Evolutionary conservation across 345 rosid species (phyloP), one percentile per base, ranked within the genome.

Genomic region (Eutrema heterophyllum): DNA sequence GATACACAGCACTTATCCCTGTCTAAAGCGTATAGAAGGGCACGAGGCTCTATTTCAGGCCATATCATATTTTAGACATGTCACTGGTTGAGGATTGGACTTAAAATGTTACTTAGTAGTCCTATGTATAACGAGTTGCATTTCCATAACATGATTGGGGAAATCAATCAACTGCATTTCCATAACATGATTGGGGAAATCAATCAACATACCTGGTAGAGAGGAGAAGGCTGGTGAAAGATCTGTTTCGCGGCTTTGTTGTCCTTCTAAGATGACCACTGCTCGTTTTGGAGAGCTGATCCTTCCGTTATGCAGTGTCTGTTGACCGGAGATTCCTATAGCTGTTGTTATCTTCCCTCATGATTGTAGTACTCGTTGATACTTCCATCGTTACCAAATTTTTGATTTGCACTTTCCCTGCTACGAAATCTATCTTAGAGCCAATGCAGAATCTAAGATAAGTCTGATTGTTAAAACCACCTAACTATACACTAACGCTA

Each of bases 341-440:
- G 30, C 24, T 24, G 9, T 15, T 77, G 10, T 39, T 49, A 18
- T 63, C 60, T 18, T 63, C 60, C 38, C 2, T 70, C 44, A 13
- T 24, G 6, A 46, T 41, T 57, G 72, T 60, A 56, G 5, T 33
- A 64, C 50, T 77, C 55, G 32, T 49, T 16, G 76, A 70, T 49
- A 77, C 62, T 77, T 64, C 68, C 71, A 57, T 57, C 0, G 62
- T 58, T 7, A 77, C 76, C 67, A 56, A 30, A 32, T 58, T 58
- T 9, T 60, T 10, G 13, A 80, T 74, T 73, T 60, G 48, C 60
- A 72, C 2, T 33, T 58, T 43, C 77, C 57, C 77, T 77, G 57
- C 15, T 64, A 65, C 63, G 49, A 58, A 46, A 48, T 7, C 49
- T 15, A 35, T 45, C 16, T 39, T 6, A 30, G 29, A 4, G 7